phyloP scores from a whole-genome alignment of 352 stramenopile species.

The Phytopythium boreale region DNA sequence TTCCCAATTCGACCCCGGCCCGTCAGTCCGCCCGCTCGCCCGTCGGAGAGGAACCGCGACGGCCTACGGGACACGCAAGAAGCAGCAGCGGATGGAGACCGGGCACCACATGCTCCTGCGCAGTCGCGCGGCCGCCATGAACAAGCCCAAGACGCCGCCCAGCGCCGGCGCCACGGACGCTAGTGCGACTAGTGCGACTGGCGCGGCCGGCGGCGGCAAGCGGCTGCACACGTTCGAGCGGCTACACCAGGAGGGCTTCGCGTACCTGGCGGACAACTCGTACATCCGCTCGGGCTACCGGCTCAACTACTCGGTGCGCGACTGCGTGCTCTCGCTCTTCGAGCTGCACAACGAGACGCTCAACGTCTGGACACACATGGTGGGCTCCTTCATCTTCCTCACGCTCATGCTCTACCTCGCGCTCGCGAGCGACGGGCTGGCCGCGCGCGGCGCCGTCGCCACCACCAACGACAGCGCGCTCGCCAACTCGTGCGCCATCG shows the following conservation, averaged over 20 bases:
- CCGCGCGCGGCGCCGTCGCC: neutral
- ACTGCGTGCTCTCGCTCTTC: conserved; percentile 81
- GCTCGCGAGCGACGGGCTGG: conserved; percentile 49
- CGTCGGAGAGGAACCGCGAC: too few relatives aligned
- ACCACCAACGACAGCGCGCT: neutral
- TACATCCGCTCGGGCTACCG: conserved; percentile 87
- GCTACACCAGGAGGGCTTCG: conserved; percentile 75
- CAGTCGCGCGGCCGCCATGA: conserved; percentile 16
- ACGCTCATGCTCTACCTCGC: conserved; percentile 73
- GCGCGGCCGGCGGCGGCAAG: neutral
- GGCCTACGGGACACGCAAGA: too few relatives aligned
- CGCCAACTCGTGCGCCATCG: conserved; percentile 11
- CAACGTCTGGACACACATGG: conserved; percentile 88
- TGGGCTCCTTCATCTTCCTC: conserved; percentile 84
- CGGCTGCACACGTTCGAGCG: conserved; percentile 73
- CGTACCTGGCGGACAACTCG: conserved; percentile 82
- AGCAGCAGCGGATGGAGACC: conserved; percentile 23
- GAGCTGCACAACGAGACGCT: conserved; percentile 89
- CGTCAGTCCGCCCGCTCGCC: neutral
- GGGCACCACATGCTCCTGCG: conserved; percentile 40
- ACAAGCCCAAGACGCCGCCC: neutral
- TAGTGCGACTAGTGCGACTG: neutral
- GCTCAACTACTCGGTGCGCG: conserved; percentile 73
- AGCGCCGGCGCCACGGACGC: neutral
- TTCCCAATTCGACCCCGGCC: too few relatives aligned